Evolutionary conservation across 169 alveolate species (phyloP).

Genomic region (Theileria annulata): DNA sequence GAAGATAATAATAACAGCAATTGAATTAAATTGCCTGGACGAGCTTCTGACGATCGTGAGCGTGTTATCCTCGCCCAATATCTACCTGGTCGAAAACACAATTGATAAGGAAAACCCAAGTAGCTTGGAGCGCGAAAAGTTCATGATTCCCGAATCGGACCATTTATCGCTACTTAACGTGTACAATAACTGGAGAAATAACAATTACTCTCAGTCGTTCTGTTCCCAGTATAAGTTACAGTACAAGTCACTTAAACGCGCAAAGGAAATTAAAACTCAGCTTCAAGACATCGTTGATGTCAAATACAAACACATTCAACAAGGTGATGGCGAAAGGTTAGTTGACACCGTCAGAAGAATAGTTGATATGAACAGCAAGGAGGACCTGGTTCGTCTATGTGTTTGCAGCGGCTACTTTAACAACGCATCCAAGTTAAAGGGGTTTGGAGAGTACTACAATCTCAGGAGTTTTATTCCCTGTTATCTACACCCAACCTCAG

Average conservation of each 20-base stretch:
- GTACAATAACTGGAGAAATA: conserved; percentile 96
- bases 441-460: conserved; percentile 98
- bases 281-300: conserved; percentile 86
- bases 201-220: conserved; percentile 75
- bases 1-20: conserved; percentile 92
- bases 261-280: conserved; percentile 85
- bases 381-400: conserved; percentile 88
- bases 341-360: conserved; percentile 53
- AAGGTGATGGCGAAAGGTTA: conserved; percentile 57
- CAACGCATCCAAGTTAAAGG: conserved; percentile 98
- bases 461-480: conserved; percentile 97
- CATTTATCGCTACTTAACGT: conserved; percentile 98
- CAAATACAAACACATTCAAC: conserved; percentile 2
- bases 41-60: conserved; percentile 96
- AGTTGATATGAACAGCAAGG: conserved; percentile 52
- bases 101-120: conserved; percentile 87
- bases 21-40: conserved; percentile 83
- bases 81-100: conserved; percentile 97
- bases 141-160: conserved; percentile 98
- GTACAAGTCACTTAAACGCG: conserved; percentile 75
- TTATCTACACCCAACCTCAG: conserved; percentile 97
- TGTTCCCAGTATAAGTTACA: conserved; percentile 72
- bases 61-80: conserved; percentile 96
- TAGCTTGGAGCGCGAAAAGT: conserved; percentile 96
- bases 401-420: conserved; percentile 98